Evolutionary conservation across 257 asterid genomes (phyloP).

Genomic region (Plantago ovata): DNA sequence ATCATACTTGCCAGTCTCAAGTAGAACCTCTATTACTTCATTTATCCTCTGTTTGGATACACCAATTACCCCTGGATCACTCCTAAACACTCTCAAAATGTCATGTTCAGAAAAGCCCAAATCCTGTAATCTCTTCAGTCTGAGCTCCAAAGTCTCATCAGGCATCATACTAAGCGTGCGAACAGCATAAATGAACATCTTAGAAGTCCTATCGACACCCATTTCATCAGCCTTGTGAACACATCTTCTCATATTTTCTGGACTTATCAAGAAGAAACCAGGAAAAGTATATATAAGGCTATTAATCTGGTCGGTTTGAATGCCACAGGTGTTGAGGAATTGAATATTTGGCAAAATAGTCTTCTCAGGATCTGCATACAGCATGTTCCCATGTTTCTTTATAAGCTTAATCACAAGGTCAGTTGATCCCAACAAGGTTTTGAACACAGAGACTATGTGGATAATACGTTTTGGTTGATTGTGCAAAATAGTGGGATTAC

Average conservation of each 20-base stretch:
- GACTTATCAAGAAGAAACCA: no score
- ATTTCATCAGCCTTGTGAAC: no score
- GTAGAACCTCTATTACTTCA: conserved; percentile 3
- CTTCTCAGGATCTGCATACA: conserved; percentile 27
- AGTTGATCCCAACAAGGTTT: conserved; percentile 29
- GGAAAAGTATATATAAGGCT: no score
- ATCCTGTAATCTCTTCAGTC: conserved; percentile 3
- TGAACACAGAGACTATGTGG: conserved; percentile 25
- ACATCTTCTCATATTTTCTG: no score
- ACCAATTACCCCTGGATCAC: neutral
- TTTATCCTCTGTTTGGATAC: conserved; percentile 2
- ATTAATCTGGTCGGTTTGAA: no score
- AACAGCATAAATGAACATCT: no score
- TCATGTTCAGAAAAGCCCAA: conserved; percentile 8
- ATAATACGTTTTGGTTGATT: conserved; percentile 13
- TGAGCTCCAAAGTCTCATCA: conserved; percentile 4
- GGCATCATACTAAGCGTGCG: no score
- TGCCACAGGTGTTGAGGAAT: no score
- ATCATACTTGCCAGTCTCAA: neutral
- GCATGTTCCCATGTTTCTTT: conserved; percentile 16
- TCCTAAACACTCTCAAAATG: conserved; percentile 1
- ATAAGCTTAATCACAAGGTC: conserved; percentile 24
- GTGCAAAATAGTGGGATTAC: conserved; percentile 23
- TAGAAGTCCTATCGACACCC: no score
- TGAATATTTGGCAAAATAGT: no score